Percentiles rank a stretch among this genome's conserved stretches.
Evolutionary conservation across 345 rosid genomes (phyloP).

Genomic region (Eutrema heterophyllum): DNA sequence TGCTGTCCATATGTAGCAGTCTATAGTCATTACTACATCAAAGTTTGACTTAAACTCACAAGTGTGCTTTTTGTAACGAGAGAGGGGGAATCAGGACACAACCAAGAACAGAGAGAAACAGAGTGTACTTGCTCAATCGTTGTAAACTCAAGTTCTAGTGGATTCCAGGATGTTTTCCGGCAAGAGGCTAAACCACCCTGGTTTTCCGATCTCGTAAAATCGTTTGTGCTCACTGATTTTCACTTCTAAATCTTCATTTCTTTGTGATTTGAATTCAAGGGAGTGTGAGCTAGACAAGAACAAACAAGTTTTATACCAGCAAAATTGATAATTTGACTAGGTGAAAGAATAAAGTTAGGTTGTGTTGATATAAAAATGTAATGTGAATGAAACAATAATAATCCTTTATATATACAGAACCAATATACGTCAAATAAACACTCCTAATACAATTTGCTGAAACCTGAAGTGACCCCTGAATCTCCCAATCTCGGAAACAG

Average conservation of each 20-base stretch:
- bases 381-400: slow-evolving; percentile 23
- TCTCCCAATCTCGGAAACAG: slow-evolving; percentile 70
- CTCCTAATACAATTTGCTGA: slow-evolving; percentile 51
- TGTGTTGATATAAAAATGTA: slow-evolving; percentile 3
- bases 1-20: background rate
- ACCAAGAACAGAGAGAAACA: background rate
- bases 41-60: background rate
- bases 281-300: background rate
- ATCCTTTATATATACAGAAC: slow-evolving; percentile 23
- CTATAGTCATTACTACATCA: background rate
- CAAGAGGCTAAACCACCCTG: background rate
- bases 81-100: background rate
- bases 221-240: background rate
- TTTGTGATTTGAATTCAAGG: background rate
- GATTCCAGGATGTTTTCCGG: background rate
- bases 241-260: background rate
- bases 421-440: slow-evolving; percentile 7
- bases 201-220: background rate
- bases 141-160: background rate
- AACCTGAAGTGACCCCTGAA: slow-evolving; percentile 37
- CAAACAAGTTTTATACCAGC: background rate
- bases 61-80: background rate
- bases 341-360: background rate
- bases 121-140: background rate
- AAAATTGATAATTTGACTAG: background rate